Conservation (phyloP, 164 flowering plant genomes). For the Euptelea pleiosperma region DNA sequence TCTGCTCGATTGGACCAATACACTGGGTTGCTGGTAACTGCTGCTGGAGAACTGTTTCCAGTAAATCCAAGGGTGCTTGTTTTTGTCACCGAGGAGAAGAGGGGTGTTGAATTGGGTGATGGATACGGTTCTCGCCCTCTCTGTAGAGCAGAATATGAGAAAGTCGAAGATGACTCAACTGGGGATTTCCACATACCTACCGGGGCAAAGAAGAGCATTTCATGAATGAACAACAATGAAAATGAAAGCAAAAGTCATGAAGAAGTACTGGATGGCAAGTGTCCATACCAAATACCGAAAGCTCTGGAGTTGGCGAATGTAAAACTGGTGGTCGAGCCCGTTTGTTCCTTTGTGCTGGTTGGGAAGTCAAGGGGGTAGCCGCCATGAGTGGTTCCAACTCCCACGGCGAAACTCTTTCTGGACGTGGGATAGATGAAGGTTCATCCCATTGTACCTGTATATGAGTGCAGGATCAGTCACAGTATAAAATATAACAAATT, state of each 20-base stretch:
- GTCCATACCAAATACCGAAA: constrained; percentile 48
- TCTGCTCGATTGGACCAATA: constrained; percentile 49
- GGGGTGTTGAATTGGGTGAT: constrained; percentile 38
- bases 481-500: too few relatives aligned
- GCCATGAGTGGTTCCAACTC: constrained; percentile 83
- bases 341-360: constrained; percentile 64
- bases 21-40: constrained; percentile 41
- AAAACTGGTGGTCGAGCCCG: constrained; percentile 68
- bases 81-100: constrained; percentile 39
- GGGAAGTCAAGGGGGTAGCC: constrained; percentile 46
- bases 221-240: background rate
- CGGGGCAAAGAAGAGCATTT: background rate
- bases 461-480: background rate
- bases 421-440: constrained; percentile 74
- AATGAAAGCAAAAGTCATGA: background rate
- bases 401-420: constrained; percentile 94
- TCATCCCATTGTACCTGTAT: constrained; percentile 97
- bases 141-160: constrained; percentile 48
- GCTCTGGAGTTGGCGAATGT: constrained; percentile 48
- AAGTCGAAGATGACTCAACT: constrained; percentile 41
- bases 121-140: constrained; percentile 48
- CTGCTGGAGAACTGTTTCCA: constrained; percentile 35
- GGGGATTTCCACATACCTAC: constrained; percentile 68
- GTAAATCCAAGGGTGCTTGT: constrained; percentile 31
- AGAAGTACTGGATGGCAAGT: background rate